phyloP scores from a whole-genome alignment of 2,329 filamentous ascomycete species.

The Aureobasidium sp. region DNA sequence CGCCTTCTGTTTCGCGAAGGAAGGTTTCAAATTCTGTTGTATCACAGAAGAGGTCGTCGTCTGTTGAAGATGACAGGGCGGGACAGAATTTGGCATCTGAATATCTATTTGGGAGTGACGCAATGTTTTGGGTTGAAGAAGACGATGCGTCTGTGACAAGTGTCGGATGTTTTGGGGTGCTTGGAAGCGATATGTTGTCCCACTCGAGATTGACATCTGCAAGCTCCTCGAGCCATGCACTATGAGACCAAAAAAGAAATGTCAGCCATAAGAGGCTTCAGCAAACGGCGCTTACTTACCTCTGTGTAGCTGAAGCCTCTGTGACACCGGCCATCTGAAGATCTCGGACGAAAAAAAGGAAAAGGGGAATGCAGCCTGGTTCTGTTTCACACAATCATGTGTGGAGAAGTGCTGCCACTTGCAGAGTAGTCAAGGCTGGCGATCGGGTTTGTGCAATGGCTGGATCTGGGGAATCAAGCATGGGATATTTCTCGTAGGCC shows the following conservation, averaged over 20 bases:
- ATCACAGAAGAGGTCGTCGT: background rate
- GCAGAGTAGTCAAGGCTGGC: background rate
- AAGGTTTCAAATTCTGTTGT: background rate
- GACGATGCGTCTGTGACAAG: background rate
- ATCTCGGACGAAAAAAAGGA: background rate
- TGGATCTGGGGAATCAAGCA: background rate
- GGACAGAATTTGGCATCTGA: background rate
- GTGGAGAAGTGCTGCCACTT: background rate
- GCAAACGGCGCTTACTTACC: background rate
- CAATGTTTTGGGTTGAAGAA: constrained; percentile 4
- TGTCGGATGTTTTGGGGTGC: background rate
- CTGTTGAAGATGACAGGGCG: background rate
- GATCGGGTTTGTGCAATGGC: background rate
- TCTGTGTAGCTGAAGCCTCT: background rate
- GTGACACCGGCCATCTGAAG: background rate
- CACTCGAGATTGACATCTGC: background rate
- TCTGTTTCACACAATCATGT: background rate
- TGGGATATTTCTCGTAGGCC: background rate
- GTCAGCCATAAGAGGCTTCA: background rate
- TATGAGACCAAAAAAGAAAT: background rate
- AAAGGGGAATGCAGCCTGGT: background rate
- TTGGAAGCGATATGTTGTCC: constrained; percentile 4
- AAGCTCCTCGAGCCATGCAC: constrained; percentile 10
- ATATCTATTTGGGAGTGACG: background rate
- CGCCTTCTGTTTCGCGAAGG: background rate